These are phyloP conservation scores for Diospyros lotus DNA, from an alignment of 148 eudicot species.

Conservation along the genomic window DNA sequence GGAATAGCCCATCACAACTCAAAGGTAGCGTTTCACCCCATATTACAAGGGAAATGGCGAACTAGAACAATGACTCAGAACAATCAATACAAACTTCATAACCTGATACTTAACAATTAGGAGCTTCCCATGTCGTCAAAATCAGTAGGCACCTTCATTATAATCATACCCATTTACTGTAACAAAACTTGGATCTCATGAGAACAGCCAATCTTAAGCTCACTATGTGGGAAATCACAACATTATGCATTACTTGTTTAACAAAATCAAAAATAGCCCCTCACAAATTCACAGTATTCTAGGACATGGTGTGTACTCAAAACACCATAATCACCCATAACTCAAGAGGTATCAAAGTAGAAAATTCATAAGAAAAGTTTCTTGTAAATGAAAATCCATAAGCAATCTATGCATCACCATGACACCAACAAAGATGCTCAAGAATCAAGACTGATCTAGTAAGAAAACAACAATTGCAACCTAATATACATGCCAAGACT, in stretches of 20 bases:
- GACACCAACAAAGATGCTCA: neutral
- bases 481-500: neutral
- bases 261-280: too few relatives aligned
- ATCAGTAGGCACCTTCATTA: neutral
- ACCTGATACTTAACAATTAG: neutral
- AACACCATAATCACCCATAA: neutral
- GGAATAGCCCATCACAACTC: neutral
- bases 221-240: neutral
- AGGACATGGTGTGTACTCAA: neutral
- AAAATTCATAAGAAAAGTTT: neutral
- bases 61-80: neutral
- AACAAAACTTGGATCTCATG: neutral
- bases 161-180: neutral
- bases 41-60: neutral
- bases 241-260: too few relatives aligned
- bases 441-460: too few relatives aligned
- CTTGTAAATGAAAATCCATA: neutral
- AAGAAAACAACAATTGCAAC: neutral
- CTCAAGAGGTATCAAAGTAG: neutral
- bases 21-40: neutral
- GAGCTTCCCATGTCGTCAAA: neutral
- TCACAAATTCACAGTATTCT: neutral
- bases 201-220: neutral
- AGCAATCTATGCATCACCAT: neutral
- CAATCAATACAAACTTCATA: neutral